Evolutionary conservation across 495 filamentous ascomycete species (phyloP).

Genomic region (Darksidea phi): DNA sequence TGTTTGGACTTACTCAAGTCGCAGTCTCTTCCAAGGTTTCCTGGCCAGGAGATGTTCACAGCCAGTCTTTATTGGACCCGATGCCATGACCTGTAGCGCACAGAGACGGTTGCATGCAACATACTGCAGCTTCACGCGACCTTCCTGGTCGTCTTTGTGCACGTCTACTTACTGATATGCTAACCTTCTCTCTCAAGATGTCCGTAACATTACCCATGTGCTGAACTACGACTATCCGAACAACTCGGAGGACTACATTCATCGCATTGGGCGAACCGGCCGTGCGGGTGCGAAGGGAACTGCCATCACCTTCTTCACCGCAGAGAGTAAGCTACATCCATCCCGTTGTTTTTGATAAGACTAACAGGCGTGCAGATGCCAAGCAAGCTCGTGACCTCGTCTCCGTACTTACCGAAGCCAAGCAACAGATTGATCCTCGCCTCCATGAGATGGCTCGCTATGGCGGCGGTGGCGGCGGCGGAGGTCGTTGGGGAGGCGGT

Average conservation of each 20-base stretch:
- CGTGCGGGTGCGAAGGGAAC: slow-evolving; percentile 50
- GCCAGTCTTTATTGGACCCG: slow-evolving; percentile 40
- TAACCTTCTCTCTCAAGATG: slow-evolving; percentile 89
- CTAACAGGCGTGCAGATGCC: slow-evolving; percentile 59
- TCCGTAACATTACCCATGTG: slow-evolving; percentile 99
- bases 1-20: slow-evolving; percentile 69
- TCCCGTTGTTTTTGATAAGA: slow-evolving; percentile 3
- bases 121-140: slow-evolving; percentile 56
- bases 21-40: slow-evolving; percentile 60
- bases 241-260: slow-evolving; percentile 71
- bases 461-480: slow-evolving; percentile 68
- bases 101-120: slow-evolving; percentile 62
- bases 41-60: slow-evolving; percentile 66
- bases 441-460: slow-evolving; percentile 95
- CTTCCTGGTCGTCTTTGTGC: slow-evolving; percentile 56
- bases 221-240: slow-evolving; percentile 99
- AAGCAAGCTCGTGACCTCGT: slow-evolving; percentile 98
- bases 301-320: slow-evolving; percentile 61
- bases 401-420: slow-evolving; percentile 86
- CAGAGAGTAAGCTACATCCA: slow-evolving; percentile 76
- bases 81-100: slow-evolving; percentile 47
- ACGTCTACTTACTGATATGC: slow-evolving; percentile 53
- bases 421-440: slow-evolving; percentile 96
- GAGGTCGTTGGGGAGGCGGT: slow-evolving; percentile 49
- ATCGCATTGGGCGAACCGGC: slow-evolving; percentile 51